phyloP scores from a whole-genome alignment of 345 rosid genomes.

The Litchi chinensis region DNA sequence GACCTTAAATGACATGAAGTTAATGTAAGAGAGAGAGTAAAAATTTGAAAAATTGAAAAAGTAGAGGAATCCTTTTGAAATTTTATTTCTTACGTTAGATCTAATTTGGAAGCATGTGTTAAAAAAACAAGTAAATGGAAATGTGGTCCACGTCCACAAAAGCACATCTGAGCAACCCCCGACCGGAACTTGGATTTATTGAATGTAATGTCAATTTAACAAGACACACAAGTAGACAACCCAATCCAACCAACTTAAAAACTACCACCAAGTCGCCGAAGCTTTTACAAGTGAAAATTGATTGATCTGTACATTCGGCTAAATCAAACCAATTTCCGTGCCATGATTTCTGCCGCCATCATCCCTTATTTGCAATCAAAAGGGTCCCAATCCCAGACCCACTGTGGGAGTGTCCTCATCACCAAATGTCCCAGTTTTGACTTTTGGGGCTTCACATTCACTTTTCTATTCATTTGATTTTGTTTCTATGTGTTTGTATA shows the following conservation, averaged over 20 bases:
- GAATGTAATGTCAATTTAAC: not conserved
- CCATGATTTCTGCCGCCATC: not conserved
- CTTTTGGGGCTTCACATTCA: not conserved
- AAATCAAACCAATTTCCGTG: not conserved
- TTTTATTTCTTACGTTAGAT: not conserved
- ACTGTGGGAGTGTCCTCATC: not conserved
- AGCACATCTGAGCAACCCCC: not conserved
- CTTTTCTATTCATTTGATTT: no score
- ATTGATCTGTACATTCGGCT: not conserved
- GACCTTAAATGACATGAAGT: no score
- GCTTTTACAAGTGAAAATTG: no score
- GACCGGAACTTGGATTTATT: not conserved
- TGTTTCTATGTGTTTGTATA: no score
- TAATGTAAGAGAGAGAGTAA: no score
- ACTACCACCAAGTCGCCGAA: not conserved
- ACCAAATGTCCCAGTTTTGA: not conserved
- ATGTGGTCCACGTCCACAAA: not conserved
- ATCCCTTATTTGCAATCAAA: not conserved
- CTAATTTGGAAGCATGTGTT: not conserved
- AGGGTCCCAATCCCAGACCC: not conserved
- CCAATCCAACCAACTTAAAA: slow-evolving; percentile 7
- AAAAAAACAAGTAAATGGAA: no score
- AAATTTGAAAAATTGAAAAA: not conserved
- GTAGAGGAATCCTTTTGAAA: not conserved
- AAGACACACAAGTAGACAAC: slow-evolving; percentile 8